A percentile compares a stretch with the other conserved stretches of the same genome.
Evolutionary conservation across 345 rosid genomes (phyloP).

Genomic region (Gossypium arboreum): DNA sequence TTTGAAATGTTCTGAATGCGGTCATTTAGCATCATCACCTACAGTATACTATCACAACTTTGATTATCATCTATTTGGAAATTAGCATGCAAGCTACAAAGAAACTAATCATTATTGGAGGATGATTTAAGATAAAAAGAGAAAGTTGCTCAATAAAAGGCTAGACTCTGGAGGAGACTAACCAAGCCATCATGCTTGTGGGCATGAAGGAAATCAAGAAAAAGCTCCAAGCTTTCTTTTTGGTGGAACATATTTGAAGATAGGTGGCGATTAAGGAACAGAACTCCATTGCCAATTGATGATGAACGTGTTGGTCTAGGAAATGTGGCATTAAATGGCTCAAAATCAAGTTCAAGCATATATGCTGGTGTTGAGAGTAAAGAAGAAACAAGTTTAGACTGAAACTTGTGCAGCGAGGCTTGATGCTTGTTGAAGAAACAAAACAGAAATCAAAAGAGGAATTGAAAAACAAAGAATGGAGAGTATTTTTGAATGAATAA

Average conservation of each 20-base stretch:
- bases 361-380: conserved; percentile 16
- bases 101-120: background rate
- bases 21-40: conserved; percentile 64
- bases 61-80: too few species aligned
- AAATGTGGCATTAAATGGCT: conserved; percentile 77
- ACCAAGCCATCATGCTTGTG: conserved; percentile 83
- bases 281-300: conserved; percentile 88
- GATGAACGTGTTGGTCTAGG: conserved; percentile 83
- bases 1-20: conserved; percentile 34
- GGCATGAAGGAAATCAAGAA: conserved; percentile 72
- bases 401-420: too few species aligned
- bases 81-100: conserved; percentile 13
- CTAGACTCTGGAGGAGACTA: background rate
- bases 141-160: background rate
- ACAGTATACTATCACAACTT: background rate
- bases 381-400: too few species aligned
- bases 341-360: conserved; percentile 86
- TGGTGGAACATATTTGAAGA: conserved; percentile 86
- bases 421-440: too few species aligned
- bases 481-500: too few species aligned
- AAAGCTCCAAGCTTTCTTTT: conserved; percentile 77
- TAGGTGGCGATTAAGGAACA: conserved; percentile 88
- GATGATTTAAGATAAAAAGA: background rate
- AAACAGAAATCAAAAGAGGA: too few species aligned
- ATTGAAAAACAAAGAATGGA: too few species aligned